Evolutionary conservation across 208 protist genomes (phyloP).

Genomic region (Leptomonas pyrrhocoris): DNA sequence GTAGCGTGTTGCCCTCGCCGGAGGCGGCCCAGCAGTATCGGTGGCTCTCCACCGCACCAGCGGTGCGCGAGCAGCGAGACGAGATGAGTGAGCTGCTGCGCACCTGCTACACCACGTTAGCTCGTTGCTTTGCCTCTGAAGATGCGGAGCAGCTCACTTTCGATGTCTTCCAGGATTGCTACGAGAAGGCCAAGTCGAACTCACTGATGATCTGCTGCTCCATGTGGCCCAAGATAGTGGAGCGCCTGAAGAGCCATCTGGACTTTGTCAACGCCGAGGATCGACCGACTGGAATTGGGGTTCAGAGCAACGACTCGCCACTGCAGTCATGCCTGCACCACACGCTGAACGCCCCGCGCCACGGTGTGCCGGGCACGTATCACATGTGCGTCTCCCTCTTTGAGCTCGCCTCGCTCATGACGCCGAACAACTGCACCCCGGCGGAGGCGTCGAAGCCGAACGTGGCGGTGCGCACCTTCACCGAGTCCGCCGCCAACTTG

Average conservation of each 20-base stretch:
- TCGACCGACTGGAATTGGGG: background rate
- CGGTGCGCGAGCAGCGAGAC: conserved; percentile 28
- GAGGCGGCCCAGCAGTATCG: conserved; percentile 65
- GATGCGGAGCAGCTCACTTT: conserved; percentile 57
- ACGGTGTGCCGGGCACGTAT: conserved; percentile 58
- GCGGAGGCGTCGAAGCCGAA: conserved; percentile 29
- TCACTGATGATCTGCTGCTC: conserved; percentile 50
- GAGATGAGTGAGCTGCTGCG: conserved; percentile 31
- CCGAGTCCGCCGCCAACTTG: conserved; percentile 36
- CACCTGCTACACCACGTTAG: conserved; percentile 40
- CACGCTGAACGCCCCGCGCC: conserved; percentile 42
- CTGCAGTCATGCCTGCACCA: conserved; percentile 22
- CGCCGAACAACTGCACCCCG: conserved; percentile 28
- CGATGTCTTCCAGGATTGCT: conserved; percentile 65
- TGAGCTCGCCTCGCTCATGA: conserved; percentile 45
- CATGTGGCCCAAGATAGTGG: conserved; percentile 49
- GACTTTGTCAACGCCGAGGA: conserved; percentile 42
- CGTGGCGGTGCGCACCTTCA: conserved; percentile 31
- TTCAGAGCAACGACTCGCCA: conserved; percentile 14
- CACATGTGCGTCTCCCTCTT: conserved; percentile 62
- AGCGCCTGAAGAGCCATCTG: conserved; percentile 45
- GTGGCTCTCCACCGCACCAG: conserved; percentile 46
- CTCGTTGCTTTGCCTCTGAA: conserved; percentile 43
- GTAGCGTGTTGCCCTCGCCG: conserved; percentile 46
- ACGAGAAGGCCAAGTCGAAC: conserved; percentile 73